These are phyloP conservation scores for Penicillium vulpinum DNA, from an alignment of 2,329 filamentous ascomycete genomes.

Conservation along the genomic window DNA sequence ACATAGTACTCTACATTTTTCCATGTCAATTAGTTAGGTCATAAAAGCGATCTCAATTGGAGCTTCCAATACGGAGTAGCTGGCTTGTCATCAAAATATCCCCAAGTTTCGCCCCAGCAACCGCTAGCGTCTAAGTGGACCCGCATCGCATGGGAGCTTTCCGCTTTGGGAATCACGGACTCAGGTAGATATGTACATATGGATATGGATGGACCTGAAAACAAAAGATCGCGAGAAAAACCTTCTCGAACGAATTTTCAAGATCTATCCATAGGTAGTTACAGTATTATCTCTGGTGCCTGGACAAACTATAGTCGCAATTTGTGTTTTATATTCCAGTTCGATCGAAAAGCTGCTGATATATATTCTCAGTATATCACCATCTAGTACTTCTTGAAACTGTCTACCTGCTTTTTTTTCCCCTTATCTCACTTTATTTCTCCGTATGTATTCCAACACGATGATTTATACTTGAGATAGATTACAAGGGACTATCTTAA, in stretches of 20 bases:
- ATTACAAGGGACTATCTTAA: background rate
- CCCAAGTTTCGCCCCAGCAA: slow-evolving; percentile 7
- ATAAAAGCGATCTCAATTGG: background rate
- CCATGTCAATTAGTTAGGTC: background rate
- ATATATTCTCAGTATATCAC: background rate
- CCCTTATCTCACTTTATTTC: too few relatives aligned
- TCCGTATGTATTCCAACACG: too few relatives aligned
- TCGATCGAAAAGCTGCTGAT: background rate
- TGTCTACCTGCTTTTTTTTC: too few relatives aligned
- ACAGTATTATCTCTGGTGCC: background rate
- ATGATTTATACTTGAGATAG: background rate
- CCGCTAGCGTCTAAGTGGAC: slow-evolving; percentile 3
- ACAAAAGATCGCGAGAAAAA: background rate
- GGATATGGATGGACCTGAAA: background rate
- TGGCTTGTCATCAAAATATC: slow-evolving; percentile 1
- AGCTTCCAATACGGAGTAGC: slow-evolving; percentile 2
- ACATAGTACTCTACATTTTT: background rate
- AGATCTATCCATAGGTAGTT: background rate
- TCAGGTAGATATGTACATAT: background rate
- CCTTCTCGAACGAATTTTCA: background rate
- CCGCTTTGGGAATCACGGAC: slow-evolving; percentile 2
- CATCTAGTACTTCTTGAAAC: too few relatives aligned
- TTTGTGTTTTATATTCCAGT: background rate
- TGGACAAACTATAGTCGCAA: background rate
- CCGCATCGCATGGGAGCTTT: slow-evolving; percentile 13